Conservation (phyloP, 208 protist genomes). For the Acanthamoeba lenticulata region DNA sequence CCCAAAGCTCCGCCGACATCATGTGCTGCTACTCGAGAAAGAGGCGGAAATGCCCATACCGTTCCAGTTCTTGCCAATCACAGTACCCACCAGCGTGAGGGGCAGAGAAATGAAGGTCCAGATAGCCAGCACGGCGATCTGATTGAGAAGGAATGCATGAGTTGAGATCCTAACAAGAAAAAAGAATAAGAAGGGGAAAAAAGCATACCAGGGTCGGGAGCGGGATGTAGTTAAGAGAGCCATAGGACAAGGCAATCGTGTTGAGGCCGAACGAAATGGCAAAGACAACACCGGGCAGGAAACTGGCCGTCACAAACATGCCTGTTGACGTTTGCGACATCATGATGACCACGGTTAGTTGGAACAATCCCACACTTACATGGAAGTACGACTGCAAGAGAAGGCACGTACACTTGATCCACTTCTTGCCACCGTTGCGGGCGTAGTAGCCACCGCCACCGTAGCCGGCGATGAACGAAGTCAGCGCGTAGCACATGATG, state of each 20-base stretch:
- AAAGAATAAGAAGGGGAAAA: background rate
- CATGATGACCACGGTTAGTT: background rate
- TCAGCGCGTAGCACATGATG: constrained; percentile 88
- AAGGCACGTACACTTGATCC: constrained; percentile 76
- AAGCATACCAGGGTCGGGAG: constrained; percentile 72
- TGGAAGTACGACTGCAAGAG: too few relatives aligned
- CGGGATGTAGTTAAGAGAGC: constrained; percentile 77
- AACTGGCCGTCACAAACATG: constrained; percentile 86
- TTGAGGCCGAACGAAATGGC: constrained; percentile 87
- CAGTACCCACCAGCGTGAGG: constrained; percentile 90
- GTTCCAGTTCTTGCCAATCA: constrained; percentile 87
- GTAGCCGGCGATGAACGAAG: constrained; percentile 89
- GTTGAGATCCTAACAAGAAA: background rate
- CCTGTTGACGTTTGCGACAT: constrained; percentile 69
- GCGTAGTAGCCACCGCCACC: constrained; percentile 87
- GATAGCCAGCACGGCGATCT: constrained; percentile 84
- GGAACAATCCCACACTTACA: background rate
- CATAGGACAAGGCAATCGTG: constrained; percentile 88
- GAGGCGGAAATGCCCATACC: background rate
- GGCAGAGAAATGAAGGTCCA: constrained; percentile 91
- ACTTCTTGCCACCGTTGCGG: constrained; percentile 75
- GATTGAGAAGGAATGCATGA: background rate
- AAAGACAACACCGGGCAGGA: constrained; percentile 85
- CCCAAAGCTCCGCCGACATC: background rate
- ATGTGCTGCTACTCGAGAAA: constrained; percentile 69